phyloP scores from a whole-genome alignment of 2,329 filamentous ascomycete genomes.

The Simplicillium sp. region DNA sequence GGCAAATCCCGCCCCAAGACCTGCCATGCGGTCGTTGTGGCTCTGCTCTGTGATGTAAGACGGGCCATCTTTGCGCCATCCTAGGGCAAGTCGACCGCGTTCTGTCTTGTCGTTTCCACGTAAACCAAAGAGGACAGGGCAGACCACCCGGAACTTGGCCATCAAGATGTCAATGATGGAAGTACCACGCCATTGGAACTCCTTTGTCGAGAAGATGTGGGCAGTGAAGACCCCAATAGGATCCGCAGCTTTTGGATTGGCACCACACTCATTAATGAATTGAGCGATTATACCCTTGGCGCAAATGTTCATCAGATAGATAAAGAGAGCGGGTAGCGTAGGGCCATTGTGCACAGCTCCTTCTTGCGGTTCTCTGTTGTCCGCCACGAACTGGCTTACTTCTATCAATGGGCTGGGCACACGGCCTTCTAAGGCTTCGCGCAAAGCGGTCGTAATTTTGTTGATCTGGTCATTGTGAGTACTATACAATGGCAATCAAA shows the following conservation, averaged over 20 bases:
- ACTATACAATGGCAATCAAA: not conserved
- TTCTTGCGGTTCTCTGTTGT: constrained; percentile 34
- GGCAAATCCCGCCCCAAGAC: constrained; percentile 75
- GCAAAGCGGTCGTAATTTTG: constrained; percentile 32
- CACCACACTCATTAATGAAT: constrained; percentile 56
- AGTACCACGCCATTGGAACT: constrained; percentile 57
- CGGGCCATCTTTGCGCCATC: constrained; percentile 58
- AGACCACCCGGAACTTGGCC: constrained; percentile 70
- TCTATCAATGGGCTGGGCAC: constrained; percentile 45
- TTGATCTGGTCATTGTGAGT: constrained; percentile 18
- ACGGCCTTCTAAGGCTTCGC: constrained; percentile 40
- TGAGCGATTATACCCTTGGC: constrained; percentile 65
- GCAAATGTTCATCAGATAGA: constrained; percentile 71
- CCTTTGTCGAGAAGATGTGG: constrained; percentile 61
- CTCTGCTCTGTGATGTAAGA: constrained; percentile 56
- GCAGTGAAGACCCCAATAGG: constrained; percentile 70
- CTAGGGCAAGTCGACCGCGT: constrained; percentile 56
- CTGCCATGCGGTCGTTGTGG: constrained; percentile 78
- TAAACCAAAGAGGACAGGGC: constrained; percentile 80
- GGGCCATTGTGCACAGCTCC: constrained; percentile 41
- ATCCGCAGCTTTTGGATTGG: constrained; percentile 58
- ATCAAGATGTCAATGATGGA: constrained; percentile 76
- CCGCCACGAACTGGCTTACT: constrained; percentile 41
- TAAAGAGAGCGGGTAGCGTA: constrained; percentile 52
- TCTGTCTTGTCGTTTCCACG: constrained; percentile 66